Percentiles rank a stretch among this genome's conserved stretches.
These are phyloP conservation scores for Mycosarcoma maydis DNA, from an alignment of 1,284 basidiomycete species.

Conservation along the genomic window DNA sequence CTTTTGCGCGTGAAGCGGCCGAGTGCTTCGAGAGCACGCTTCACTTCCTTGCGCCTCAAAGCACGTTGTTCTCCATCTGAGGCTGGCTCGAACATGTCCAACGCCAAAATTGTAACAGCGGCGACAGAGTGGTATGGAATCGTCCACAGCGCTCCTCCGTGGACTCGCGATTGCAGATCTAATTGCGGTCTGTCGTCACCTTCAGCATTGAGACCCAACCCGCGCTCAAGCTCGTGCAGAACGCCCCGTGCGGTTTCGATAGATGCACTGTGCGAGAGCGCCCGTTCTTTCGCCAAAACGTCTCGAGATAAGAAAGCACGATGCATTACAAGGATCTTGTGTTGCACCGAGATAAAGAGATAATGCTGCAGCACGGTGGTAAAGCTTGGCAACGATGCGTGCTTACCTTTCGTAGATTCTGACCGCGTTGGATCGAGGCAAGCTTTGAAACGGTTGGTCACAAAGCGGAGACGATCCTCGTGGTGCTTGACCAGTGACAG, in stretches of 20 bases:
- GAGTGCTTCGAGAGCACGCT: slow-evolving; percentile 35
- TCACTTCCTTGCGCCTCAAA: slow-evolving; percentile 35
- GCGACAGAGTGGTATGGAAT: slow-evolving; percentile 52
- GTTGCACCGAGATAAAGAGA: slow-evolving; percentile 49
- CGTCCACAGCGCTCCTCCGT: slow-evolving; percentile 51
- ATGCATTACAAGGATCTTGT: slow-evolving; percentile 53
- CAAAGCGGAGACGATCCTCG: slow-evolving; percentile 37
- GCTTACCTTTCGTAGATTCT: slow-evolving; percentile 9
- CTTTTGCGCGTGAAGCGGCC: slow-evolving; percentile 36
- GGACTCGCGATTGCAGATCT: slow-evolving; percentile 41
- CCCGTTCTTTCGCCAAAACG: slow-evolving; percentile 27
- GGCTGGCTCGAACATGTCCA: slow-evolving; percentile 41
- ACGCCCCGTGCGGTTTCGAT: slow-evolving; percentile 49
- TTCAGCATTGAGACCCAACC: slow-evolving; percentile 33
- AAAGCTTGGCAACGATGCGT: slow-evolving; percentile 27
- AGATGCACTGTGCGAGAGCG: slow-evolving; percentile 35
- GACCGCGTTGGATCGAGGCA: slow-evolving; percentile 23
- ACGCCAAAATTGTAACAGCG: slow-evolving; percentile 44
- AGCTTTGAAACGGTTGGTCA: slow-evolving; percentile 44
- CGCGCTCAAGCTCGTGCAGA: slow-evolving; percentile 39
- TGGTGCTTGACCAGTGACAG: slow-evolving; percentile 40
- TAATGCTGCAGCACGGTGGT: slow-evolving; percentile 46
- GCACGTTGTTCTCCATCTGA: slow-evolving; percentile 17
- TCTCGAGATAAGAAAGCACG: slow-evolving; percentile 47
- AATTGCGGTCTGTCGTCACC: slow-evolving; percentile 33